A percentile compares a stretch with the other conserved stretches of the same genome.
phyloP scores from a whole-genome alignment of 176 grass and related monocot genomes.

The Tillandsia leiboldiana region DNA sequence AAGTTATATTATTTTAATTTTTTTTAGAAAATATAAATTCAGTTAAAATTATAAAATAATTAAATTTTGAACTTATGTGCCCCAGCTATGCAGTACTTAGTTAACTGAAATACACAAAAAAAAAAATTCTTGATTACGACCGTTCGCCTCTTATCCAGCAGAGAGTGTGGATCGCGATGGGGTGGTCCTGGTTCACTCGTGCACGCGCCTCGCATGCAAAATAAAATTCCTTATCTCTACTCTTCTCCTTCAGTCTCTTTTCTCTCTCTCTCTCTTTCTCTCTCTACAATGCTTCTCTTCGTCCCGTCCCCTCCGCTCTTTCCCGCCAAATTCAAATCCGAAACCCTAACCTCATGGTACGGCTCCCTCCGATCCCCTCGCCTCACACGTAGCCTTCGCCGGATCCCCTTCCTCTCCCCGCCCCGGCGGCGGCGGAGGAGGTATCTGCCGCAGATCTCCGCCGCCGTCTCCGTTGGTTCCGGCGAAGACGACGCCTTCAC shows the following conservation, averaged over 20 bases:
- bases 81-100: too few relatives aligned
- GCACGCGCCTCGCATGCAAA: not conserved
- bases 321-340: not conserved
- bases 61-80: too few relatives aligned
- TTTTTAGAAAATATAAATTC: too few relatives aligned
- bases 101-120: too few relatives aligned
- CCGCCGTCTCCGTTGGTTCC: slow-evolving; percentile 2
- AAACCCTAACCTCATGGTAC: not conserved
- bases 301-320: not conserved
- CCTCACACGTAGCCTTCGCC: not conserved
- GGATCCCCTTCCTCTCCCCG: too few relatives aligned
- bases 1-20: too few relatives aligned
- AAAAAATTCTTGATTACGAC: not conserved
- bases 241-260: not conserved
- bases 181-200: not conserved
- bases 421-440: not conserved
- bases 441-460: not conserved
- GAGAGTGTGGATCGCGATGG: not conserved
- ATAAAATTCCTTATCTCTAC: not conserved
- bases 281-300: not conserved
- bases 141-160: not conserved
- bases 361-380: not conserved
- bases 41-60: too few relatives aligned
- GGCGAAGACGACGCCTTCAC: slow-evolving; percentile 78
- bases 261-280: not conserved